phyloP scores from a whole-genome alignment of 176 grass and related monocot species.

The barley (Hordeum vulgare) region DNA sequence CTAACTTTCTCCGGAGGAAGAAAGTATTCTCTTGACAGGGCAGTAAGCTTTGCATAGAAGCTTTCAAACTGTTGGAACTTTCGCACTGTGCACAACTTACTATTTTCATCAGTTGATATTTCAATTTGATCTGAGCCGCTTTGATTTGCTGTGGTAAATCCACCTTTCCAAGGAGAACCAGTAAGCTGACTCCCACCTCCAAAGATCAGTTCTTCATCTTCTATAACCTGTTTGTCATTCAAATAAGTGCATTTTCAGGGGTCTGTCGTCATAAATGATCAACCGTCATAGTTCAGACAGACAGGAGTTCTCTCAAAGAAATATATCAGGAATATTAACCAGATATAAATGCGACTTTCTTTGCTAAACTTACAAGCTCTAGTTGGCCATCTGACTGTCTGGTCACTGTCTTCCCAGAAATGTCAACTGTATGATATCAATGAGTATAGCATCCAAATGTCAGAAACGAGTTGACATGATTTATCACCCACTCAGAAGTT shows the following conservation, averaged over 20 bases:
- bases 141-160: conserved; percentile 76
- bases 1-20: conserved; percentile 67
- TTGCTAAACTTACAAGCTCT: conserved; percentile 47
- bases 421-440: conserved; percentile 63
- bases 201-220: conserved; percentile 62
- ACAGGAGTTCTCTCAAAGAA: conserved; percentile 39
- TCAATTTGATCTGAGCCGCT: conserved; percentile 39
- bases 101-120: conserved; percentile 30
- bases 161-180: conserved; percentile 53
- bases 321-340: conserved; percentile 37
- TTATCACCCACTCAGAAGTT: background rate
- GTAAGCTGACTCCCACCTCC: conserved; percentile 36
- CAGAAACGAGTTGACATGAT: conserved; percentile 1
- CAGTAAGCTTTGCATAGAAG: conserved; percentile 65
- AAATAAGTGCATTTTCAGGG: conserved; percentile 42
- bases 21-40: conserved; percentile 79
- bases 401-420: conserved; percentile 35
- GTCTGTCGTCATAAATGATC: conserved; percentile 16
- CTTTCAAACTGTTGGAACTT: conserved; percentile 68
- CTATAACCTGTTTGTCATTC: conserved; percentile 58
- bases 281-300: conserved; percentile 33
- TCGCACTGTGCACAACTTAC: conserved; percentile 44
- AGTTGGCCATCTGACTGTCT: conserved; percentile 45
- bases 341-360: conserved; percentile 47
- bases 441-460: conserved; percentile 22